These are phyloP conservation scores for Diaporthe amygdali DNA, from an alignment of 2,329 filamentous ascomycete genomes.

Conservation along the genomic window DNA sequence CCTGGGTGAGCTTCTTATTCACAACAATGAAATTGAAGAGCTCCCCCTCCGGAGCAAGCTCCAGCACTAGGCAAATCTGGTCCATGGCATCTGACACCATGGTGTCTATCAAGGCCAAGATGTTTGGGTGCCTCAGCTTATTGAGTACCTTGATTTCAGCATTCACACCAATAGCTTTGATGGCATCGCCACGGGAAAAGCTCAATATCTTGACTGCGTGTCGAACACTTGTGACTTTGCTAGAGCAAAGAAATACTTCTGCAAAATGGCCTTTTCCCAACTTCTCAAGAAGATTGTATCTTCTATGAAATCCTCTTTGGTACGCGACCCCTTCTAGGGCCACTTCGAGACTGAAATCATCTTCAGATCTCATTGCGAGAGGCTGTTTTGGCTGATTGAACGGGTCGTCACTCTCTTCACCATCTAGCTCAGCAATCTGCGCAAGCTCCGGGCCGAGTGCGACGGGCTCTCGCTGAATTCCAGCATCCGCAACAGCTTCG, in stretches of 20 bases:
- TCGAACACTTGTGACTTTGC: conserved; percentile 79
- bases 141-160: conserved; percentile 98
- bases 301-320: conserved; percentile 80
- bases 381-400: background rate
- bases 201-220: conserved; percentile 96
- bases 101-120: conserved; percentile 91
- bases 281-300: conserved; percentile 83
- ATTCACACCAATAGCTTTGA: conserved; percentile 79
- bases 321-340: conserved; percentile 31
- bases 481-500: background rate
- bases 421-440: background rate
- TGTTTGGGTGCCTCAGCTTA: conserved; percentile 93
- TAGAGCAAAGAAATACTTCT: conserved; percentile 89
- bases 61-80: conserved; percentile 88
- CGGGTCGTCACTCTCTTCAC: background rate
- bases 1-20: conserved; percentile 86
- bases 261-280: conserved; percentile 95
- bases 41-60: conserved; percentile 89
- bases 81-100: conserved; percentile 79
- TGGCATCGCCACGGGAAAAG: too few species aligned
- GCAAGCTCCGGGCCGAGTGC: background rate
- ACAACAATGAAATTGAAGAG: conserved; percentile 93
- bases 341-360: background rate
- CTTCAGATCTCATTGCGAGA: background rate
- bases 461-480: background rate